Evolutionary conservation across 805 yeast genomes (phyloP).

Genomic region (Ogataea nonfermentans): DNA sequence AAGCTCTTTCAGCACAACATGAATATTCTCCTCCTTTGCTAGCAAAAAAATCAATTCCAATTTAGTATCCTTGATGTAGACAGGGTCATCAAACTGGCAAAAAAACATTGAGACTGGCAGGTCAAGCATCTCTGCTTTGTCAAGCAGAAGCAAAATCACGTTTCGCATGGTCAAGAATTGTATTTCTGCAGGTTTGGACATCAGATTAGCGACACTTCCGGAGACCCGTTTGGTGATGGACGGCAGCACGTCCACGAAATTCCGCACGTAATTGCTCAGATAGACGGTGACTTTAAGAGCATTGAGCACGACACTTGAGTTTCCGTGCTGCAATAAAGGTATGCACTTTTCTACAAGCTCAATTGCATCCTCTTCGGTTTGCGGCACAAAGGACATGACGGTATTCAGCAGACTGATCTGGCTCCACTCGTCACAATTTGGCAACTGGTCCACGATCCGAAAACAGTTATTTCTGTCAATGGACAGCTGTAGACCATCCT

Average conservation of each 20-base stretch:
- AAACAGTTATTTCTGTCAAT: conserved; percentile 50
- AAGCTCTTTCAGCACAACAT: conserved; percentile 65
- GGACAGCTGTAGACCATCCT: conserved; percentile 47
- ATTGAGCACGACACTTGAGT: conserved; percentile 77
- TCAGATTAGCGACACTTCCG: conserved; percentile 61
- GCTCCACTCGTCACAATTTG: conserved; percentile 65
- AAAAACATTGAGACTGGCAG: conserved; percentile 80
- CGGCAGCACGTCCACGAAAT: conserved; percentile 55
- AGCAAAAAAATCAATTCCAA: conserved; percentile 80
- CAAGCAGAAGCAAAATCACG: conserved; percentile 68
- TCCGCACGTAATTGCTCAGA: conserved; percentile 65
- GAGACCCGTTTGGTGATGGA: conserved; percentile 58
- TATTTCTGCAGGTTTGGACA: conserved; percentile 76
- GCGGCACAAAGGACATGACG: conserved; percentile 69
- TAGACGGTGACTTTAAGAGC: conserved; percentile 72
- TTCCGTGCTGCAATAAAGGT: conserved; percentile 77
- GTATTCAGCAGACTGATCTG: conserved; percentile 67
- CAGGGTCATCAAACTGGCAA: conserved; percentile 80
- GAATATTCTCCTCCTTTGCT: conserved; percentile 63
- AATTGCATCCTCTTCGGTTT: conserved; percentile 61
- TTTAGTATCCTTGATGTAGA: conserved; percentile 86
- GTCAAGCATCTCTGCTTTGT: conserved; percentile 56
- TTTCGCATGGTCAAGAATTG: conserved; percentile 83
- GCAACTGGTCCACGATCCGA: conserved; percentile 39
- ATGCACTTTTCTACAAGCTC: conserved; percentile 59